Evolutionary conservation across 2,329 filamentous ascomycete genomes (phyloP).

Genomic region (Ophiostoma sp.): DNA sequence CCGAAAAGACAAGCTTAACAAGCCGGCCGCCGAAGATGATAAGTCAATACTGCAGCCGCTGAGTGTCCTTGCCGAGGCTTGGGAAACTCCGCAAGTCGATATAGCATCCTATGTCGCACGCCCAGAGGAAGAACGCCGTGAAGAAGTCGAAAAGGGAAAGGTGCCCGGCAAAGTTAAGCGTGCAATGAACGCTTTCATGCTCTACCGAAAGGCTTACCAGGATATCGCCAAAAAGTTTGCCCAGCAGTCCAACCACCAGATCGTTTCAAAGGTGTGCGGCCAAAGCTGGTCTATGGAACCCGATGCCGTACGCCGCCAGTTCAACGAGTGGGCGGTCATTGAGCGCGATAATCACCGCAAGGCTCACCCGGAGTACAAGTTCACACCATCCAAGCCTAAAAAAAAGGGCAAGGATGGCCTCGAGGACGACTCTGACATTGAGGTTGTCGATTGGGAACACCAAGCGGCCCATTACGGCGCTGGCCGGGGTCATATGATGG

Average conservation of each 20-base stretch:
- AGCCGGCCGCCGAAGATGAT: slow-evolving; percentile 27
- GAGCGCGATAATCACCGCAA: slow-evolving; percentile 79
- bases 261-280: slow-evolving; percentile 83
- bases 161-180: slow-evolving; percentile 72
- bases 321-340: slow-evolving; percentile 69
- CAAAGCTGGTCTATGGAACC: slow-evolving; percentile 80
- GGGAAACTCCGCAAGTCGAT: slow-evolving; percentile 61
- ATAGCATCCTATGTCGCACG: slow-evolving; percentile 77
- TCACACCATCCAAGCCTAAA: slow-evolving; percentile 70
- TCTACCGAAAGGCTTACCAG: slow-evolving; percentile 90
- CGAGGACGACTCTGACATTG: slow-evolving; percentile 40
- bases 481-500: slow-evolving; percentile 31
- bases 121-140: slow-evolving; percentile 56
- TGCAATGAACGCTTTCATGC: slow-evolving; percentile 97
- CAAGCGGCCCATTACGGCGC: slow-evolving; percentile 21
- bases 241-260: slow-evolving; percentile 84
- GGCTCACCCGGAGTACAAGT: slow-evolving; percentile 90
- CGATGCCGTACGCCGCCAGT: slow-evolving; percentile 64
- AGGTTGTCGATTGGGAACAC: slow-evolving; percentile 38
- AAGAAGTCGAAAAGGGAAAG: slow-evolving; percentile 64
- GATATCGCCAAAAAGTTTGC: slow-evolving; percentile 78
- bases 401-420: slow-evolving; percentile 38
- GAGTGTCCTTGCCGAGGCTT: slow-evolving; percentile 62
- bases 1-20: slow-evolving; percentile 39
- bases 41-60: slow-evolving; percentile 59